phyloP scores from a whole-genome alignment of 2,329 filamentous ascomycete genomes.

The Curvularia lunata region DNA sequence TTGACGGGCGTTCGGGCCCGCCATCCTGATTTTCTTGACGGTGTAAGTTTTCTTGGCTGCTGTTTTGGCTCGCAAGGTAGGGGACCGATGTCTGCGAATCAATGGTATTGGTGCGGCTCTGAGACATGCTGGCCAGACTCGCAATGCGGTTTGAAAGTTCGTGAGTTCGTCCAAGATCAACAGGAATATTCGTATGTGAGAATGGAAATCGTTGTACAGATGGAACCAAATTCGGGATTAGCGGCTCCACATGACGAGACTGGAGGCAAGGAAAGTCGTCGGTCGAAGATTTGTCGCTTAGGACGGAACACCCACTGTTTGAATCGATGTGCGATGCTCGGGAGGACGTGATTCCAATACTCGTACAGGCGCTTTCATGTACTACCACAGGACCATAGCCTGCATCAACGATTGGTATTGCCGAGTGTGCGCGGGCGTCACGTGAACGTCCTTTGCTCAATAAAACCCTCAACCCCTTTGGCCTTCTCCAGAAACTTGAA shows the following conservation, averaged over 20 bases:
- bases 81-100: constrained; percentile 55
- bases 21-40: constrained; percentile 53
- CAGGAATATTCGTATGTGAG: constrained; percentile 39
- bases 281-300: constrained; percentile 37
- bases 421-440: constrained; percentile 38
- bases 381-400: constrained; percentile 49
- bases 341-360: constrained; percentile 42
- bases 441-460: constrained; percentile 38
- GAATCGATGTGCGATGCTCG: constrained; percentile 41
- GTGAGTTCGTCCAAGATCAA: constrained; percentile 27
- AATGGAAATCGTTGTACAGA: constrained; percentile 50
- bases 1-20: constrained; percentile 43
- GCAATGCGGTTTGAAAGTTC: constrained; percentile 28
- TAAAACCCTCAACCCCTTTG: constrained; percentile 35
- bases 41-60: constrained; percentile 56
- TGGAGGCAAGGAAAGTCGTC: constrained; percentile 39
- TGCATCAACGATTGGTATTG: constrained; percentile 50
- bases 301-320: constrained; percentile 35
- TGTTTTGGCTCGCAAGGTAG: constrained; percentile 53
- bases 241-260: constrained; percentile 58
- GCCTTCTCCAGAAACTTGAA: constrained; percentile 43
- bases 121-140: constrained; percentile 51
- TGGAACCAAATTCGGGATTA: constrained; percentile 55
- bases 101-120: constrained; percentile 55
- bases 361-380: constrained; percentile 47